A percentile compares a stretch with the other conserved stretches of the same genome.
Evolutionary conservation across 768 basidiomycete species (phyloP).

Genomic region (Lyophyllum shimeji): DNA sequence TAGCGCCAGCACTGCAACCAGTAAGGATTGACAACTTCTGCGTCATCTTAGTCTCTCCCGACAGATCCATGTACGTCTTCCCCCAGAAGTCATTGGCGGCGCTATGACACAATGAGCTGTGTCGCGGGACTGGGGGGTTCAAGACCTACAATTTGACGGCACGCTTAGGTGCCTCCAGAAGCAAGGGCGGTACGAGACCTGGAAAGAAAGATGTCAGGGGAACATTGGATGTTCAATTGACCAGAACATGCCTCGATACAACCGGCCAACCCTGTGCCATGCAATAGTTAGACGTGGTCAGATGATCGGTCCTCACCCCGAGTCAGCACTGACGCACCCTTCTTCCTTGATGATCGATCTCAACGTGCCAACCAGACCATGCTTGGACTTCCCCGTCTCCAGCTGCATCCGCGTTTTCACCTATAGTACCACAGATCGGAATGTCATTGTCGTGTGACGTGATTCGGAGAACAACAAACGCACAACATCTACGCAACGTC

Average conservation of each 20-base stretch:
- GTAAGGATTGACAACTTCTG: constrained; percentile 86
- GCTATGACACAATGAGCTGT: constrained; percentile 29
- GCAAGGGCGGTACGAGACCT: constrained; percentile 93
- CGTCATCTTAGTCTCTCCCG: constrained; percentile 84
- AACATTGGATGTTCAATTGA: not conserved
- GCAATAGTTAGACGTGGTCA: constrained; percentile 13
- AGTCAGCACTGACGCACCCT: constrained; percentile 57
- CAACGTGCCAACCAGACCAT: constrained; percentile 84
- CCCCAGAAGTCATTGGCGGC: constrained; percentile 98
- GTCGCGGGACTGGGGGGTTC: not conserved
- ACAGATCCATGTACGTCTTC: constrained; percentile 59
- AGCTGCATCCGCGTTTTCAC: constrained; percentile 99
- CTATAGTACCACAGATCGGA: constrained; percentile 36
- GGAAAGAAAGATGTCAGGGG: not conserved
- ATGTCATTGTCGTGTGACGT: constrained; percentile 7
- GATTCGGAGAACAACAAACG: constrained; percentile 30
- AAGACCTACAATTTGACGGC: constrained; percentile 86
- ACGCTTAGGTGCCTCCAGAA: constrained; percentile 97
- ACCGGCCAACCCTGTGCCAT: constrained; percentile 59
- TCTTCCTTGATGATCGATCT: constrained; percentile 82
- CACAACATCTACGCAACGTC: constrained; percentile 73
- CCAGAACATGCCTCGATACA: constrained; percentile 74
- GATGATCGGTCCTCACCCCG: constrained; percentile 10
- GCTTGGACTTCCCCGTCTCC: constrained; percentile 75
- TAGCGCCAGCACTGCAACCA: constrained; percentile 93